Conservation (phyloP, 352 stramenopile species). For the Globisporangium paroecandrum region DNA sequence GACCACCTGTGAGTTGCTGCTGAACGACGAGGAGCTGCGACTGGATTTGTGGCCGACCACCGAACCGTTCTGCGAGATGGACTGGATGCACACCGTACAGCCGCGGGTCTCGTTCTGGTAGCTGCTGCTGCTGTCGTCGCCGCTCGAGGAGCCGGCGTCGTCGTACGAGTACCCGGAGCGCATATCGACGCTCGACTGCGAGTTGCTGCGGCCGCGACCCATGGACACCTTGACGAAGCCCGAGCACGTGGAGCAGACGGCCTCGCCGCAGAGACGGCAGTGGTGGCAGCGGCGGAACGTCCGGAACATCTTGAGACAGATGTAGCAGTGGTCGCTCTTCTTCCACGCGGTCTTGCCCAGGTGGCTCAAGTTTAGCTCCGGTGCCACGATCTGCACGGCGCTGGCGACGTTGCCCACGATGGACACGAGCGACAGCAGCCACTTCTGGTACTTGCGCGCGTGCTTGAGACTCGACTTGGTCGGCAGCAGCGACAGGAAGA, state of each 20-base stretch:
- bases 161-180: constrained; percentile 15
- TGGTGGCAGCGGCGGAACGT: constrained; percentile 64
- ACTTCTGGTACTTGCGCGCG: constrained; percentile 53
- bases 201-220: constrained; percentile 12
- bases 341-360: constrained; percentile 49
- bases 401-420: constrained; percentile 32
- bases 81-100: constrained; percentile 24
- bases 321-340: constrained; percentile 51
- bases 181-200: constrained; percentile 18
- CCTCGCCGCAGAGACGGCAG: constrained; percentile 67
- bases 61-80: constrained; percentile 1
- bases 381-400: constrained; percentile 22
- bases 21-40: constrained; percentile 17
- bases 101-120: constrained; percentile 32
- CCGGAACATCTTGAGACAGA: constrained; percentile 63
- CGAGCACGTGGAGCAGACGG: constrained; percentile 63
- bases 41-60: constrained; percentile 11
- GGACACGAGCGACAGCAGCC: constrained; percentile 43
- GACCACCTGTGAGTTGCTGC: constrained; percentile 6
- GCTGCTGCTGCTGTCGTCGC: constrained; percentile 19
- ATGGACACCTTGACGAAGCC: constrained; percentile 33
- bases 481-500: constrained; percentile 59
- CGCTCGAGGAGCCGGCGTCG: not conserved
- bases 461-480: constrained; percentile 39
- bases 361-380: constrained; percentile 20